Conservation (phyloP, 805 yeast genomes). For the Ascoidea rubescens region DNA sequence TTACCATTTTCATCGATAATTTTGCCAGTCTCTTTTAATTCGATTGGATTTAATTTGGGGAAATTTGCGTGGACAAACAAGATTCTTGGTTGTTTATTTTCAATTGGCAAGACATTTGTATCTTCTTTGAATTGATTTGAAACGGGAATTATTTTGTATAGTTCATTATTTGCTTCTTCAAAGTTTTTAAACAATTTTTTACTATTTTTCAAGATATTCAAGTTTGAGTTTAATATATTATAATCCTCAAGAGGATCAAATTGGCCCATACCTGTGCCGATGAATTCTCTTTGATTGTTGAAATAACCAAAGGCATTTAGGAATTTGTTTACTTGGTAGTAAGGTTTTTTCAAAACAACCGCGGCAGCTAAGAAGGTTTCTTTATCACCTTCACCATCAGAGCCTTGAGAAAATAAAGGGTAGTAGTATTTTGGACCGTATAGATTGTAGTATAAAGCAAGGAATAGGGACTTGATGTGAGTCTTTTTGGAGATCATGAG, state of each 20-base stretch:
- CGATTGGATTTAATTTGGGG: conserved; percentile 55
- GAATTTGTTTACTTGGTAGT: conserved; percentile 44
- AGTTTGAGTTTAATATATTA: conserved; percentile 16
- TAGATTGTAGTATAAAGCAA: conserved; percentile 45
- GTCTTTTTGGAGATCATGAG: conserved; percentile 38
- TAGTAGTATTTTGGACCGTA: conserved; percentile 49
- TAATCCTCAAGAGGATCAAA: conserved; percentile 41
- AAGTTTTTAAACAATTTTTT: conserved; percentile 1
- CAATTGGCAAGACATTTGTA: conserved; percentile 10
- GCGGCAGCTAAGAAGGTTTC: conserved; percentile 49
- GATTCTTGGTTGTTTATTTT: conserved; percentile 17
- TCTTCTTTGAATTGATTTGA: conserved; percentile 8
- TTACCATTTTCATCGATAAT: conserved; percentile 28
- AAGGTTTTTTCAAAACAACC: conserved; percentile 41
- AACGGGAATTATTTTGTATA: conserved; percentile 6
- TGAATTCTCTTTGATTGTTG: conserved; percentile 11
- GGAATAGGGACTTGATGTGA: conserved; percentile 38
- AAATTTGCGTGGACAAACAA: conserved; percentile 53
- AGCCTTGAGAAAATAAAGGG: conserved; percentile 41
- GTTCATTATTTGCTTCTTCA: conserved; percentile 5
- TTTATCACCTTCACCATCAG: conserved; percentile 43
- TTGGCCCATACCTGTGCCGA: conserved; percentile 44
- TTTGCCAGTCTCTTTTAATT: conserved; percentile 27
- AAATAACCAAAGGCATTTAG: conserved; percentile 42
- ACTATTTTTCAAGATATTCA: conserved; percentile 3